Base-by-base conservation (phyloP, 2,329 filamentous ascomycete genomes). In the Xylariaceae sp. region DNA sequence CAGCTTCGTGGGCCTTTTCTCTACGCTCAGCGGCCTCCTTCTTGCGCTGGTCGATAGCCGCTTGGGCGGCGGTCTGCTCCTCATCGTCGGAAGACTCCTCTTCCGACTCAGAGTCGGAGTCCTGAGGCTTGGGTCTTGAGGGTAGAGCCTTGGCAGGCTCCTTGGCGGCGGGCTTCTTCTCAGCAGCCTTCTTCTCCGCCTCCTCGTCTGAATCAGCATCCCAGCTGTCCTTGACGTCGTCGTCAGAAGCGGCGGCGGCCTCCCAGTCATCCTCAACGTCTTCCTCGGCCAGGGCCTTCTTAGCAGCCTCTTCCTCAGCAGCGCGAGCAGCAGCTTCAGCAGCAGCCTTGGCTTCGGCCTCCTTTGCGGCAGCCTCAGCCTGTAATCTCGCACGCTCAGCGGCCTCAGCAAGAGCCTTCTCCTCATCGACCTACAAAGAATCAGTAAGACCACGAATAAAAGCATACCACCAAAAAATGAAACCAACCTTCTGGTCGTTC, bases 161-260 rank as follows among this genome's bases (percentile, higher is more conserved):
- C 62, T 62, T 60, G 4, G 53, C 63, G 1, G 57, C 51, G 30
- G 70, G 52, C 62, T 58, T 56, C 37, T 39, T 39, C 6, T 50
- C 15, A 37, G 59, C n/a, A 44, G 47, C 67, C 65, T 37, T 65
- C 74, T 81, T 78, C 67, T 15, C 89, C 84, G 59, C 70, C 68
- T 92, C 89, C 5, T 90, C 88, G 53, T 90, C 89, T 2, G 86
- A 87, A 57, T 91, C 88, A 39, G 89, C 92, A 73, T 97, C 93
- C 93, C 93, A 97, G 78, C 88, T 93, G 66, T 97, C 93, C 76
- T 97, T 97, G 70, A 96, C 82, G 61, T 88, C 87, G 13, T 88
- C 87, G 9, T 83, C 84, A 52, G 89, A 89, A 30, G 87, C 89
- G 35, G 89, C 91, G 53, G 90, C 87, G 35, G 87, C 85, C 74